Base-by-base conservation (phyloP, 1,139 yeast species). In the Ogataea hybrid region DNA sequence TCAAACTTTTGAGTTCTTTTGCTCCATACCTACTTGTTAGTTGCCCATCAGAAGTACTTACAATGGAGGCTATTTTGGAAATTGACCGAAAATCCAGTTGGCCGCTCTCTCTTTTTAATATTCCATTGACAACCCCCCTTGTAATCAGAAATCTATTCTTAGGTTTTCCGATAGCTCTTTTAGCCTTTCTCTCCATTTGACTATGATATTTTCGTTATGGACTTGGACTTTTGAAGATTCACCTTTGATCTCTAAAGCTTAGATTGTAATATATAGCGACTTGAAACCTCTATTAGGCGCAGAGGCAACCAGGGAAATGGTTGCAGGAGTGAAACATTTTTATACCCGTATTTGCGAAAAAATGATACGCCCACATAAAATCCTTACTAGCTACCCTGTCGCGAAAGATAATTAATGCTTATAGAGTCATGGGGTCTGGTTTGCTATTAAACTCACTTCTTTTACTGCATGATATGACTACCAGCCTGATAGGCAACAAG, bases 101-200 rank as follows among this genome's bases (percentile, higher is more conserved):
- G 17, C 11, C 10, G 1, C 8, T 11, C 12, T 36, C 30, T 6
- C 22, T 14, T n/a, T 37, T 33, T 2, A 44, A 32, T 1, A 47
- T 37, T 3, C 50, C 47, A 28, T 37, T 44, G 17, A 48, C 20
- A n/a, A 47, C 16, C 4, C 43, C 32, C 28, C 52, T 33, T 9
- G 48, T 48, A 9, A 48, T 44, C 30, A 48, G 39, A 25, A 48
- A 48, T 14, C 48, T 33, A 17, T 48, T 48, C 29, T 35, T 47
- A 3, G 52, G 41, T 20, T 46, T 46, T 9, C 43, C 41, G 7
- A 46, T 9, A 3, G 27, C 32, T 20, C 31, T 31, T 18, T 21
- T 37, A 4, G 28, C 32, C 16, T 25, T 20, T 27, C 14, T 25
- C 16, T 36, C 34, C 11, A 18, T 34, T 23, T 23, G 9, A 28